Evolutionary conservation across 139 green algal genomes (phyloP), one percentile per base, ranked within the genome.

Genomic region (Picochlorum sp.): DNA sequence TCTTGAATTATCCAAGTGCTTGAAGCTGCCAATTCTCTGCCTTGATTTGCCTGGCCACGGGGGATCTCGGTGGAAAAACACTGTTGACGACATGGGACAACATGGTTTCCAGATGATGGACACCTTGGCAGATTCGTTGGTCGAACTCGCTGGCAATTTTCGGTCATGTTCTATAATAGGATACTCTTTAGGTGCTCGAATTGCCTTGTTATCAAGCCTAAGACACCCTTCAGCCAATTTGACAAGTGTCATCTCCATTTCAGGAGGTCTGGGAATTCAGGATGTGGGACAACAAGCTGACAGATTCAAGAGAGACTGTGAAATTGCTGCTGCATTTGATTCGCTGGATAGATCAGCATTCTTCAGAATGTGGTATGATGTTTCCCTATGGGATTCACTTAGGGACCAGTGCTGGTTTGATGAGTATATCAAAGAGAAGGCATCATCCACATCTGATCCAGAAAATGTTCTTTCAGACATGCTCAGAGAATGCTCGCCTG

Each of bases 41-140:
- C 5, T 95, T 0, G 83, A 90, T 64, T 73, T 95, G 34, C 89
- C 86, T 10, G 88, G 89, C 1, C 88, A 95, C 52, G 88, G 89
- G 41, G 64, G 49, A 26, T 85, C 72, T 4, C 5, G 15, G 6
- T 58, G 80, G n/a, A 51, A 56, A 23, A n/a, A 10, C 23, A 4
- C 21, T 8, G 20, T 8, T 8, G 7, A 59, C 7, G 7, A 59
- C 7, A 37, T 34, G 20, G 51, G 23, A 14, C 21, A 59, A n/a
- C 21, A 3, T n/a, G 51, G n/a, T 37, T 59, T 59, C 51, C 23
- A 30, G 51, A n/a, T 54, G 47, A 54, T 59, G 51, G 21, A 30
- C 15, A 23, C 5, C 18, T 34, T 59, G 23, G 51, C 23, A 59
- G 51, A 59, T 20, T 21, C n/a, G 6, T 59, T 34, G 23, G 51